These are phyloP conservation scores for Colletotrichum eremochloae DNA, from an alignment of 2,329 filamentous ascomycete genomes.

Conservation along the genomic window DNA sequence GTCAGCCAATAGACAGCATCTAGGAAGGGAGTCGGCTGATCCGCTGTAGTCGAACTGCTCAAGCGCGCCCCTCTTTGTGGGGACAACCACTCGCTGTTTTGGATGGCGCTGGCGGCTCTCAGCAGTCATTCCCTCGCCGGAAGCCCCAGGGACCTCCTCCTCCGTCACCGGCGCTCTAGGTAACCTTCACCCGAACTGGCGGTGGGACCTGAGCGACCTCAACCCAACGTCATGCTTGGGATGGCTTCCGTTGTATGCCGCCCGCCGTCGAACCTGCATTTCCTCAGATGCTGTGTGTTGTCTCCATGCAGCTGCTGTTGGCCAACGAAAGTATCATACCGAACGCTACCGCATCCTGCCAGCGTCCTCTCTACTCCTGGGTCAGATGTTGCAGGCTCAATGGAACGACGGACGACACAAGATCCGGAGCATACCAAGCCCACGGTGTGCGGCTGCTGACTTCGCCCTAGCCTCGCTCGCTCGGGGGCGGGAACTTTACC, in stretches of 20 bases:
- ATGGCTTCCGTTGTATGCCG: slow-evolving; percentile 10
- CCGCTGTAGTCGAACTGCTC: slow-evolving; percentile 10
- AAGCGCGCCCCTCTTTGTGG: slow-evolving; percentile 12
- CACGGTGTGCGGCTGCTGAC: background rate
- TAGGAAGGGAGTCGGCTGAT: slow-evolving; percentile 15
- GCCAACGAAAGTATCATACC: background rate
- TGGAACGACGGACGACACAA: slow-evolving; percentile 1
- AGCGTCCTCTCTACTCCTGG: background rate
- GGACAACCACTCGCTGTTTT: slow-evolving; percentile 1
- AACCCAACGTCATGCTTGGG: slow-evolving; percentile 21
- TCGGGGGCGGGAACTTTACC: slow-evolving; percentile 36
- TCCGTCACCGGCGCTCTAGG: slow-evolving; percentile 32
- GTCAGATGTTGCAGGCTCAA: background rate
- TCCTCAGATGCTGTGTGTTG: slow-evolving; percentile 1
- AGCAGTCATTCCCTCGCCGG: slow-evolving; percentile 5
- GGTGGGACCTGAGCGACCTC: slow-evolving; percentile 33
- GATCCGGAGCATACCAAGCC: background rate
- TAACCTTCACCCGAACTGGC: slow-evolving; percentile 31
- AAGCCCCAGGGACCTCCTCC: slow-evolving; percentile 7
- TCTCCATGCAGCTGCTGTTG: background rate
- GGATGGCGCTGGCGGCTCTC: slow-evolving; percentile 11
- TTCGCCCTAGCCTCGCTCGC: slow-evolving; percentile 28
- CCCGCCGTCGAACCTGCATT: background rate
- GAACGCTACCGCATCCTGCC: background rate
- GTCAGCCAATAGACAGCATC: slow-evolving; percentile 5